Percentiles rank a stretch among this genome's conserved stretches.
Evolutionary conservation across 2,329 filamentous ascomycete genomes (phyloP).

Genomic region (Alternaria viburni): DNA sequence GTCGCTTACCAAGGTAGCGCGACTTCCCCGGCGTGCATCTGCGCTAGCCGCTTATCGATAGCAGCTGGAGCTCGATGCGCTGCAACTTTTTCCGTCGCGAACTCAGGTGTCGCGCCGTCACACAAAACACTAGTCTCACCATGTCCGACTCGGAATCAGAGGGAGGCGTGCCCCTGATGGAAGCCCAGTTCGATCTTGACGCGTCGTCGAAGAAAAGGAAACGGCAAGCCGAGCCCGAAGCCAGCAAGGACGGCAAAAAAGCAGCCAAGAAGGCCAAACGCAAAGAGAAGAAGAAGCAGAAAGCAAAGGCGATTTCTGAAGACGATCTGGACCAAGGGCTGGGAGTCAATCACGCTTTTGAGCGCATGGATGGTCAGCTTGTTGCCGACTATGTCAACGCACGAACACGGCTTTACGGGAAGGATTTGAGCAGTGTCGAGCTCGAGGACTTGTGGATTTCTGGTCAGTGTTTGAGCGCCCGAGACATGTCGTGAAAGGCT

Average conservation of each 20-base stretch:
- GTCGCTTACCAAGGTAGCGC: constrained; percentile 20
- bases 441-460: constrained; percentile 81
- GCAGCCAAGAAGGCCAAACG: constrained; percentile 45
- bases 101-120: constrained; percentile 17
- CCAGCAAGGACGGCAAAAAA: constrained; percentile 44
- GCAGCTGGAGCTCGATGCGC: constrained; percentile 15
- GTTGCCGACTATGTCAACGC: constrained; percentile 86
- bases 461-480: constrained; percentile 55
- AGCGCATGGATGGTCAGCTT: constrained; percentile 80
- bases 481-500: constrained; percentile 6
- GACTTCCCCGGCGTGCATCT: constrained; percentile 10
- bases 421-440: constrained; percentile 82
- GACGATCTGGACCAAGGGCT: constrained; percentile 56
- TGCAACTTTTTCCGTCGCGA: constrained; percentile 32
- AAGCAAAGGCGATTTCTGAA: constrained; percentile 68
- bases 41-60: constrained; percentile 40
- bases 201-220: constrained; percentile 52
- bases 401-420: constrained; percentile 77
- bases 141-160: constrained; percentile 56
- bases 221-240: constrained; percentile 41
- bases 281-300: constrained; percentile 64
- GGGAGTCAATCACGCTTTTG: constrained; percentile 78
- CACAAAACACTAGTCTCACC: constrained; percentile 31
- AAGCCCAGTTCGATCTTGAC: constrained; percentile 47
- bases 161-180: constrained; percentile 53